Evolutionary conservation across 257 asterid genomes (phyloP).

Genomic region (Eucommia ulmoides): DNA sequence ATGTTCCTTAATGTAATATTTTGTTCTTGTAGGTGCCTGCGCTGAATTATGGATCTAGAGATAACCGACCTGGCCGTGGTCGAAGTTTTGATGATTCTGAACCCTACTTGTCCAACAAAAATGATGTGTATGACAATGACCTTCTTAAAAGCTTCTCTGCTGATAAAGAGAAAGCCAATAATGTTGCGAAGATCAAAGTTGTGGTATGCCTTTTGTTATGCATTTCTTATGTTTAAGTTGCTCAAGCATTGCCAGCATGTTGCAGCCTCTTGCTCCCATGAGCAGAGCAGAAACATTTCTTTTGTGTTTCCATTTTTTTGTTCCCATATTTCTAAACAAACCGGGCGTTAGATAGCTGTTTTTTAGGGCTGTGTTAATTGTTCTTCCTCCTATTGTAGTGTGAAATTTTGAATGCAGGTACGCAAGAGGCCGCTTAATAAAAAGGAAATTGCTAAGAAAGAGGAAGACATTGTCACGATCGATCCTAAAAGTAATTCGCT

Average conservation of each 20-base stretch:
- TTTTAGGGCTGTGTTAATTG: too few relatives aligned
- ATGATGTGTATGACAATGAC: constrained; percentile 11
- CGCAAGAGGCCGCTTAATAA: constrained; percentile 30
- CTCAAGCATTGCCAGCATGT: too few relatives aligned
- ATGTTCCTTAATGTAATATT: background rate
- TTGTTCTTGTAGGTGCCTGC: constrained; percentile 13
- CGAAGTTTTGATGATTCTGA: constrained; percentile 19
- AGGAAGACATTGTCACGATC: constrained; percentile 21
- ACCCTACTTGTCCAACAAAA: constrained; percentile 7
- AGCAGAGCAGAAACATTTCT: too few relatives aligned
- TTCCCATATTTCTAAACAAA: too few relatives aligned
- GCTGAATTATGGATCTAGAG: constrained; percentile 11
- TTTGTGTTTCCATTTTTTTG: too few relatives aligned
- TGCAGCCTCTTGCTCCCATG: too few relatives aligned
- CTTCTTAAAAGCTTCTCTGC: constrained; percentile 14
- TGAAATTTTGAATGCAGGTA: constrained; percentile 13
- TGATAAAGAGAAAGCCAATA: constrained; percentile 19
- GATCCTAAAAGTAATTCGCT: constrained; percentile 14
- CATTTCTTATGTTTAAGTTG: background rate
- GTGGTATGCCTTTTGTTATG: constrained; percentile 16
- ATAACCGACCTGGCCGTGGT: constrained; percentile 8
- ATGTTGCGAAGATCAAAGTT: constrained; percentile 29
- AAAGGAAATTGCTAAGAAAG: constrained; percentile 26
- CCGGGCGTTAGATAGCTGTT: too few relatives aligned
- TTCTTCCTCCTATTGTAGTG: background rate